Evolutionary conservation across 805 yeast genomes (phyloP), one percentile per base, ranked within the genome.

Genomic region (Suhomyces pyralidae): DNA sequence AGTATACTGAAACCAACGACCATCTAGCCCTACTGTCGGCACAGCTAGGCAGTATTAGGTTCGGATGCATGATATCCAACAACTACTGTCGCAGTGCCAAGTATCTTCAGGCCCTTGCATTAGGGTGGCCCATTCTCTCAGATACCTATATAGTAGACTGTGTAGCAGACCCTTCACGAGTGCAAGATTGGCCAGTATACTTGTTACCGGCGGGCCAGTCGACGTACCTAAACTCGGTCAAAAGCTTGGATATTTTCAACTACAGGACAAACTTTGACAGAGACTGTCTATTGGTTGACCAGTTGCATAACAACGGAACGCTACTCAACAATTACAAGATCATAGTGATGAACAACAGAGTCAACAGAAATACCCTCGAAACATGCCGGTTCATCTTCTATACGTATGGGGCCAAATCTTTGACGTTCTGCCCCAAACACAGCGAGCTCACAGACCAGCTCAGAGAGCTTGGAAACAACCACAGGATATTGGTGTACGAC

Each of bases 81-180:
- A 76, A 75, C 28, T 78, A 80, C 52, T 74, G 81, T 17, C 71
- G 97, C 36, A 88, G 91, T 46, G 77, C 84, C 7, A 91, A 90
- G 61, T 91, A 86, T 63, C 64, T 91, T 8, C 94, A 89, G 61
- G 83, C 86, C 2, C 65, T 90, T 15, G 88, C 93, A 0, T 63
- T 90, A 44, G 92, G 93, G 2, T 90, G 96, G 96, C 97, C 97
- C 2, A 79, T 88, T 17, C 61, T 91, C 28, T 83, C 89, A 2
- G 78, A 80, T 51, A 62, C 68, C 7, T 90, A 80, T 57, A 70
- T 90, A 3, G 63, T 66, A 5, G 86, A 84, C 53, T 77, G 86
- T 51, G 59, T 81, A 2, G 57, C 61, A 1, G 61, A 63, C 46
- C 52, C 58, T 2, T 26, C 54, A 26, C 48, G 74, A 52, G 51